Percentiles rank a stretch among this genome's conserved stretches.
phyloP scores from a whole-genome alignment of 352 stramenopile genomes.

The Pythium guiyangense region DNA sequence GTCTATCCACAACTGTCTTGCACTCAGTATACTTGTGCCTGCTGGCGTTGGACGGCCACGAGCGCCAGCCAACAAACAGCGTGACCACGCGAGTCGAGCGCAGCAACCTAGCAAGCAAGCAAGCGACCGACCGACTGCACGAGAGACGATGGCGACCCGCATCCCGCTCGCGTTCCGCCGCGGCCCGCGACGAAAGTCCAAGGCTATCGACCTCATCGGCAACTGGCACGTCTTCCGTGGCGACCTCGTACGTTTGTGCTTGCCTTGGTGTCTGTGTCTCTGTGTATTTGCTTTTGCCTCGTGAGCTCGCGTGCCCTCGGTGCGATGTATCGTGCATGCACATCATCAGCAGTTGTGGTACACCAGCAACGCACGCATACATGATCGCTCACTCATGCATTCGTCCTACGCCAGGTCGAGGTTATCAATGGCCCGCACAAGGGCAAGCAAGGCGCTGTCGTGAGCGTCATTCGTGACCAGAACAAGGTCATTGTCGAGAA shows the following conservation, averaged over 20 bases:
- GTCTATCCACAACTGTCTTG: neutral
- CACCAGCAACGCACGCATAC: neutral
- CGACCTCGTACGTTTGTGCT: constrained; percentile 43
- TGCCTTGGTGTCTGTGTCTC: neutral
- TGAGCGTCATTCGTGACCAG: constrained; percentile 67
- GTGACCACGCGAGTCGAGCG: neutral
- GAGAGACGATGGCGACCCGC: constrained; percentile 51
- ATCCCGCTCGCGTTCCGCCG: constrained; percentile 79
- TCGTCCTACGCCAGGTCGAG: constrained; percentile 44
- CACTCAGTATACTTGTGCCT: neutral
- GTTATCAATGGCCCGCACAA: constrained; percentile 80
- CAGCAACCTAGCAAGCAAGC: constrained; percentile 5
- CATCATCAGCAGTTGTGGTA: neutral
- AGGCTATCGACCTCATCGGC: constrained; percentile 76
- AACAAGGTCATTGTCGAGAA: constrained; percentile 85
- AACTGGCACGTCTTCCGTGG: constrained; percentile 79
- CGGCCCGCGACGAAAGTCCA: constrained; percentile 69
- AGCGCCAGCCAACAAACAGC: constrained; percentile 6
- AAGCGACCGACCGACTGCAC: constrained; percentile 1
- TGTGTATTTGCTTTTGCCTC: neutral
- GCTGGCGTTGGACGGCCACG: neutral
- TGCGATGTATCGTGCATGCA: neutral
- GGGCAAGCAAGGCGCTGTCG: constrained; percentile 72
- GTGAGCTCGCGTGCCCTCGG: too few species aligned
- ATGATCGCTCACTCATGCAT: neutral